phyloP scores from a whole-genome alignment of 306 rosid genomes.

The apple (Malus domestica) region DNA sequence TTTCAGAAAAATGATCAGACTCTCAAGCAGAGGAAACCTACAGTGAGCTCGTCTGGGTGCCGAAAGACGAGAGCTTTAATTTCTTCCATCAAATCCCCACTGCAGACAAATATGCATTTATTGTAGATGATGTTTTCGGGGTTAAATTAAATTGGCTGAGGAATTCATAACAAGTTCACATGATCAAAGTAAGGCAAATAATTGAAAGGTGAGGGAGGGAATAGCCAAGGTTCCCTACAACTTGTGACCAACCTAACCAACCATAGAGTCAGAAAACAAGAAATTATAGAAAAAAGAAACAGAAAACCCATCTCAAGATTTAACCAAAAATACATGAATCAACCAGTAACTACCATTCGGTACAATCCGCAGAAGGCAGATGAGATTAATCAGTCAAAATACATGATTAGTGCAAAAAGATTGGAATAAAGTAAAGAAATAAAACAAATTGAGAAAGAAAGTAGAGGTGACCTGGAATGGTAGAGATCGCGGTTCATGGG shows the following conservation, averaged over 20 bases:
- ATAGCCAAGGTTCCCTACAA: background rate
- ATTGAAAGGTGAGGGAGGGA: background rate
- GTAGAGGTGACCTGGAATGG: slow-evolving; percentile 58
- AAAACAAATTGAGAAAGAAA: background rate
- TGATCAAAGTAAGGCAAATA: background rate
- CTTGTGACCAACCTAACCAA: background rate
- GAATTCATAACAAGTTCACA: background rate
- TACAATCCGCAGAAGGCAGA: background rate
- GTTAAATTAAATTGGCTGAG: background rate
- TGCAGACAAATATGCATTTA: slow-evolving; percentile 30
- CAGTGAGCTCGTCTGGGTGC: slow-evolving; percentile 67
- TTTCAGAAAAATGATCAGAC: background rate
- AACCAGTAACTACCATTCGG: background rate
- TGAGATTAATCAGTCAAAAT: background rate
- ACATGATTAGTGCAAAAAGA: background rate
- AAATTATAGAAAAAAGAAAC: background rate
- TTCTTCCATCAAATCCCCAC: slow-evolving; percentile 71
- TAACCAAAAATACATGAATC: background rate
- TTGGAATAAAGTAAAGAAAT: background rate
- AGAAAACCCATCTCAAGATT: background rate
- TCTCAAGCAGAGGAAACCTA: slow-evolving; percentile 27
- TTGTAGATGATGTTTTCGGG: background rate
- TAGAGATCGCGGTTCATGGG: slow-evolving; percentile 80
- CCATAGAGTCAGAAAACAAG: background rate
- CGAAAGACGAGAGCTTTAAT: slow-evolving; percentile 72